Conservation (phyloP, 2,329 filamentous ascomycete species). For the Penicillium sp. region DNA sequence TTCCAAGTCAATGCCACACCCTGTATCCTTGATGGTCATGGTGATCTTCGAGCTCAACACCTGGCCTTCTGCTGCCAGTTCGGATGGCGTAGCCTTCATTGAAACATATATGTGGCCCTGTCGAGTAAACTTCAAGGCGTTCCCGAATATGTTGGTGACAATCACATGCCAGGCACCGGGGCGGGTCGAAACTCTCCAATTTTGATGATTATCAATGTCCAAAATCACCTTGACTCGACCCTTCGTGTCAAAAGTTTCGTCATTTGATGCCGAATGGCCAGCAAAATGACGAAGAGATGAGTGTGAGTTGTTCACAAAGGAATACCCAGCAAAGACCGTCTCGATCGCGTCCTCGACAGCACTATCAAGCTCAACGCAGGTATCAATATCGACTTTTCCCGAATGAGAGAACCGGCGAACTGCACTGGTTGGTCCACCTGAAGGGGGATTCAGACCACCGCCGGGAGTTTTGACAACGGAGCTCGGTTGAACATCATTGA, state of each 20-base stretch:
- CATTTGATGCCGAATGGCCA: not conserved
- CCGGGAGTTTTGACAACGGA: not conserved
- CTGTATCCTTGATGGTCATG: conserved; percentile 31
- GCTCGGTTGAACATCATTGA: conserved; percentile 17
- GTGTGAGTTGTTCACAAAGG: conserved; percentile 4
- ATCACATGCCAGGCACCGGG: conserved; percentile 16
- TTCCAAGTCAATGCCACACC: conserved; percentile 30
- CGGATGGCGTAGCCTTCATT: not conserved
- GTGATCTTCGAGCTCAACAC: conserved; percentile 13
- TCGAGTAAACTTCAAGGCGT: conserved; percentile 20
- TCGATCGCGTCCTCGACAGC: conserved; percentile 16
- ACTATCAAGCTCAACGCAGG: conserved; percentile 13
- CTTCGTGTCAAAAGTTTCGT: not conserved
- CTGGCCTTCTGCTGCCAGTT: not conserved
- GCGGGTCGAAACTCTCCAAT: conserved; percentile 11
- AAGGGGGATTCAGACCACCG: not conserved
- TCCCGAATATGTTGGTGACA: conserved; percentile 19
- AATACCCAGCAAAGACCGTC: conserved; percentile 17
- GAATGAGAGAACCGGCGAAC: not conserved
- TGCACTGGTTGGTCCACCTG: not conserved
- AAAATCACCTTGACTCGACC: conserved; percentile 11
- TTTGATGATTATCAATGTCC: conserved; percentile 9
- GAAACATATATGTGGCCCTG: conserved; percentile 11
- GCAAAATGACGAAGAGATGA: not conserved
- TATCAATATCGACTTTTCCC: not conserved